Evolutionary conservation across 768 basidiomycete species (phyloP), one percentile per base, ranked within the genome.

Genomic region (Lyophyllum decastes): DNA sequence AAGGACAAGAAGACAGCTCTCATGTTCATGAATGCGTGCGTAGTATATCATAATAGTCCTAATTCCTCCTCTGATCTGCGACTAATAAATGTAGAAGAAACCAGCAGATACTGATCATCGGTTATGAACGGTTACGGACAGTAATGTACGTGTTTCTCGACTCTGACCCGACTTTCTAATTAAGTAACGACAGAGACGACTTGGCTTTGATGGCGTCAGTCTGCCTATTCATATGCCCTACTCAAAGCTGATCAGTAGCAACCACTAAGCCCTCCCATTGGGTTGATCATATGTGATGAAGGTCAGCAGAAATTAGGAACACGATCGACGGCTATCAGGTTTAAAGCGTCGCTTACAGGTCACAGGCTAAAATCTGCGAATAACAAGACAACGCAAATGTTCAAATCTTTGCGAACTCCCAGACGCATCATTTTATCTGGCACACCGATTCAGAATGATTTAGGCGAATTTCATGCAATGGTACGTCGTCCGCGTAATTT

Each of bases 391-490:
- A 89, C 89, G 1, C 81, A 83, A 48, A 91, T 95, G 83, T 92
- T 99, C 66, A 86, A 88, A 51, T 80, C 82, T 4, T 75, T 99
- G 26, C 80, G 81, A 48, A 94, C 93, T 2, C 82, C 80, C 11
- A 79, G 92, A 22, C 77, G 96, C 35, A 81, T 98, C 60, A 95
- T 99, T 35, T 78, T 99, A 3, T 95, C 95, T 0, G 97, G 97
- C 30, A 99, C 97, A 1, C 97, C 97, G 0, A 92, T 99, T 41
- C 97, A 98, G 70, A 99, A 99, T 72, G 94, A 98, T 70, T 74
- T 99, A 26, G 79, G 89, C 61, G 97, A 99, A 71, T 96, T 96
- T 67, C 96, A 97, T 72, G 84, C 94, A 4, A 98, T 98, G 96
- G 95, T 94, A 61, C 61, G 82, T 65, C 25, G 12, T 24, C 52